Conservation (phyloP, 371 early-diverging fungal genomes). For the Circinella umbellata region DNA sequence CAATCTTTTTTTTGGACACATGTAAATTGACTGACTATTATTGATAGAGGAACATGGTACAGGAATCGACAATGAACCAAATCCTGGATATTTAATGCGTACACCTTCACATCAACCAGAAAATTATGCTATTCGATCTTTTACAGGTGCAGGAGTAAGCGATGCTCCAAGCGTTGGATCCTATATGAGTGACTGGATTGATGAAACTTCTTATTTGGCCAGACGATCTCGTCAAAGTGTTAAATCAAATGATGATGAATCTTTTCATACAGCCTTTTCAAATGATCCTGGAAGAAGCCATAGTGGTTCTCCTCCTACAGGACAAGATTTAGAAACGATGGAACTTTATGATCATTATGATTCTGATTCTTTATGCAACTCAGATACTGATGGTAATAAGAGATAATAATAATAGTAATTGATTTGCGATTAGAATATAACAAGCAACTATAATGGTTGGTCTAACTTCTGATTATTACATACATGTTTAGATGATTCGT, state of each 20-base stretch:
- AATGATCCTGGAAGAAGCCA: constrained; percentile 5
- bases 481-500: background rate
- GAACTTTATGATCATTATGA: constrained; percentile 24
- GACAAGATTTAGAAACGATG: constrained; percentile 8
- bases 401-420: background rate
- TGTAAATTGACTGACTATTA: background rate
- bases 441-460: no score
- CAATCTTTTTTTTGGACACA: background rate
- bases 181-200: constrained; percentile 26
- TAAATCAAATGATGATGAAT: constrained; percentile 39
- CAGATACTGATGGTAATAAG: constrained; percentile 26
- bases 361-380: constrained; percentile 21
- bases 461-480: no score
- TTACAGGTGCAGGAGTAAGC: constrained; percentile 17
- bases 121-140: constrained; percentile 7
- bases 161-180: constrained; percentile 27
- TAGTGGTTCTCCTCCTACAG: background rate
- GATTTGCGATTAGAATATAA: background rate
- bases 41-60: background rate
- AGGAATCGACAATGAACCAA: background rate
- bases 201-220: constrained; percentile 2
- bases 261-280: constrained; percentile 44
- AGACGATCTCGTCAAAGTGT: constrained; percentile 30
- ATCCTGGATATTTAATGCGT: background rate
- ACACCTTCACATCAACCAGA: constrained; percentile 9